Base-by-base conservation (phyloP, 352 stramenopile species). In the Albugo candida region DNA sequence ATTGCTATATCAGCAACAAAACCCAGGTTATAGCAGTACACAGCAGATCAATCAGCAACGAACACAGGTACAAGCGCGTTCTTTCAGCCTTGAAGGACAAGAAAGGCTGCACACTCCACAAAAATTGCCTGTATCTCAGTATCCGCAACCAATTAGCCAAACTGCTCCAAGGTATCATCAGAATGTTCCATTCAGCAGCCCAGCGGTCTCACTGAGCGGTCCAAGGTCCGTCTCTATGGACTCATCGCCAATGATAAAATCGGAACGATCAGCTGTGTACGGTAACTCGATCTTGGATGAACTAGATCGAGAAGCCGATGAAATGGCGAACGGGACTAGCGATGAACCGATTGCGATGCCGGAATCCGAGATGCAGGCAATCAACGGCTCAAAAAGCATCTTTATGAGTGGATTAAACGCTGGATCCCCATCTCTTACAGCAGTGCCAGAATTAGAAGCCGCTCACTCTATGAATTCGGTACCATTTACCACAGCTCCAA, bases 251-350 rank as follows among this genome's bases (percentile, higher is more conserved):
- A 45, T 35, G 4, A n/a, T n/a, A n/a, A 19, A 19, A 36, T 19
- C 52, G 31, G 58, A 50, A 5, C 11, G 56, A 34, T 38, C 48
- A 56, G 60, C n/a, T n/a, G n/a, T n/a, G n/a, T n/a, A n/a, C n/a
- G 55, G 65, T 13, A 84, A 47, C 48, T 88, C 75, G n/a, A 92
- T 92, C 46, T 45, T 92, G 44, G 78, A 92, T 27, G 78, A 92
- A 34, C 47, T 92, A 20, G 78, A 92, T 41, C 70, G 78, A 13
- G 78, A 92, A 44, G 74, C 78, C 1, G 68, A 92, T 53, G 78
- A 92, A 50, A 92, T 92, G 78, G 78, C 78, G 1, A 82, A 84
- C 45, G 70, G 73, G 13, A 58, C 87, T 14, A 86, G 62, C 45
- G 78, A 92, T 36, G 64, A 88, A 45, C 75, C 78, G 1, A 54